These are phyloP conservation scores for Saturnispora sanitii DNA, from an alignment of 805 yeast genomes.

Conservation along the genomic window DNA sequence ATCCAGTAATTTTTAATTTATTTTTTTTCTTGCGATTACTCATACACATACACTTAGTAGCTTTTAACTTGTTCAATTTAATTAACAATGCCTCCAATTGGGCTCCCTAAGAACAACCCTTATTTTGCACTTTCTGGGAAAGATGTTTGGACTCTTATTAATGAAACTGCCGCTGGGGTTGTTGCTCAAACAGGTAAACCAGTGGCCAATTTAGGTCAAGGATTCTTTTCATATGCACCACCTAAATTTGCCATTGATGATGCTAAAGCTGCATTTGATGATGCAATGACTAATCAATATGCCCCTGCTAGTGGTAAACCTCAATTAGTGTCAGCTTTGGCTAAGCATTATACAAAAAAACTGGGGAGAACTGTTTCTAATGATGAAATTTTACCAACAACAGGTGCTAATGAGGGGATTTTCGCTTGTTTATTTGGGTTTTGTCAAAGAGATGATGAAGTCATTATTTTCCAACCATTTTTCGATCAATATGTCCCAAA, in stretches of 20 bases:
- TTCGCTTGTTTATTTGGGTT: conserved; percentile 77
- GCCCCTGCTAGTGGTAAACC: conserved; percentile 88
- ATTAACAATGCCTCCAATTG: no score
- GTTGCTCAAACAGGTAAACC: conserved; percentile 61
- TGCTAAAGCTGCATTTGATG: conserved; percentile 62
- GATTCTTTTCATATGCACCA: conserved; percentile 92
- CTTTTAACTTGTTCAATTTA: no score
- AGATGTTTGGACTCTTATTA: conserved; percentile 92
- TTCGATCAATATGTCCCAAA: conserved; percentile 95
- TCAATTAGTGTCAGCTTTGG: conserved; percentile 56
- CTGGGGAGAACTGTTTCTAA: conserved; percentile 49
- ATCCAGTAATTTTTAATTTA: no score
- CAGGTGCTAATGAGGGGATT: conserved; percentile 98
- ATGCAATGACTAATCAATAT: conserved; percentile 78
- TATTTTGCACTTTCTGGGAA: conserved; percentile 65
- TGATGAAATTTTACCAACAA: conserved; percentile 67
- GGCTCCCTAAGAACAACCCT: conserved; percentile 44
- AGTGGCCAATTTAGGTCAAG: conserved; percentile 88
- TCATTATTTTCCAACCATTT: conserved; percentile 91
- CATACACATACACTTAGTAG: no score
- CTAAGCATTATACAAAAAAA: conserved; percentile 59
- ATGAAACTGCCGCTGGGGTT: conserved; percentile 88
- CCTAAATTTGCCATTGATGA: conserved; percentile 88
- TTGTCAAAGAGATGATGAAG: conserved; percentile 84
- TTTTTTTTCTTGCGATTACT: no score